Conservation (phyloP, 2,329 filamentous ascomycete genomes). For the Microdochium bolleyi region DNA sequence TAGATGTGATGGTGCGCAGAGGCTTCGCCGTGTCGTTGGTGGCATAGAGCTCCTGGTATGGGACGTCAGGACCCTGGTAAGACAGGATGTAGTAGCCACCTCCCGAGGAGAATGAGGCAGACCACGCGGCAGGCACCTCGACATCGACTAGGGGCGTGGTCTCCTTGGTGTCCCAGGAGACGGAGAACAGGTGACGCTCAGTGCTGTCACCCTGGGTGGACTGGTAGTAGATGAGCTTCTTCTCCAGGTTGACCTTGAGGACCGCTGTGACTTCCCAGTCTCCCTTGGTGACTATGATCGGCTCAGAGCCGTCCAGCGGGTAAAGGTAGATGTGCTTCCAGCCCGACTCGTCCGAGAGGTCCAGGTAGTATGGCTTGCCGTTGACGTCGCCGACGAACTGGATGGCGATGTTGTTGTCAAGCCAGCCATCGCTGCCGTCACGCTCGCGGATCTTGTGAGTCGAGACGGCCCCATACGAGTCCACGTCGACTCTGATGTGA, state of each 20-base stretch:
- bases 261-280: slow-evolving; percentile 58
- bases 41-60: slow-evolving; percentile 60
- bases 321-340: slow-evolving; percentile 61
- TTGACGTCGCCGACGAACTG: slow-evolving; percentile 42
- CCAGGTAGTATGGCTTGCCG: slow-evolving; percentile 47
- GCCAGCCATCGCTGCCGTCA: slow-evolving; percentile 52
- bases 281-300: slow-evolving; percentile 52
- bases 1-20: slow-evolving; percentile 51
- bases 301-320: slow-evolving; percentile 44
- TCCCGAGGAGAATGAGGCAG: slow-evolving; percentile 55
- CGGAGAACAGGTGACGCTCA: slow-evolving; percentile 60
- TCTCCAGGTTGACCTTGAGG: slow-evolving; percentile 48
- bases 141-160: slow-evolving; percentile 56
- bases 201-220: slow-evolving; percentile 60
- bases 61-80: slow-evolving; percentile 59
- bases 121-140: slow-evolving; percentile 48
- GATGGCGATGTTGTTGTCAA: slow-evolving; percentile 51
- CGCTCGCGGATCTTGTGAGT: slow-evolving; percentile 45
- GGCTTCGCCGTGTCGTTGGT: slow-evolving; percentile 42
- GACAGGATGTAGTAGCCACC: slow-evolving; percentile 58
- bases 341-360: slow-evolving; percentile 57
- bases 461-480: slow-evolving; percentile 25
- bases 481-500: slow-evolving; percentile 48
- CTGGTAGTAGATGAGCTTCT: slow-evolving; percentile 53
- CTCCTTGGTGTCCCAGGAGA: slow-evolving; percentile 46